These are phyloP conservation scores for Claviceps quebecensis DNA, from an alignment of 2,329 filamentous ascomycete species.

Conservation along the genomic window DNA sequence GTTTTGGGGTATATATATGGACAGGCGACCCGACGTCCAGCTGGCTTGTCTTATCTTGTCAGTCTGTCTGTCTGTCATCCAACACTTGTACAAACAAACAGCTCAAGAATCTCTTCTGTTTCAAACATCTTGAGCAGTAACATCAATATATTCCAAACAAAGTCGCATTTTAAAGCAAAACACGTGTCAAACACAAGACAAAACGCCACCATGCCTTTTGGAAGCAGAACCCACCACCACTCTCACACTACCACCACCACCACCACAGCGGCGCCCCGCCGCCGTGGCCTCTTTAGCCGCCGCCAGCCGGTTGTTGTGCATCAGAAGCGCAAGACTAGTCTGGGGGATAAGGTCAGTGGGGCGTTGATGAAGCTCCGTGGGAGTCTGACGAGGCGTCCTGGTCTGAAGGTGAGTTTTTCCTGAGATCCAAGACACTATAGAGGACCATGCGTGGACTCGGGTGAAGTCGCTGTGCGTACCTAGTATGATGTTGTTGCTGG, in stretches of 20 bases:
- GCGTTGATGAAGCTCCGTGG: slow-evolving; percentile 63
- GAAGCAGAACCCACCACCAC: slow-evolving; percentile 13
- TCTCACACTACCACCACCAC: slow-evolving; percentile 19
- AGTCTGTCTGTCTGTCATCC: too few species aligned
- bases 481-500: too few species aligned
- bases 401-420: slow-evolving; percentile 44
- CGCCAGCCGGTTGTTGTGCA: slow-evolving; percentile 34
- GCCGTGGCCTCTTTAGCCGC: slow-evolving; percentile 27
- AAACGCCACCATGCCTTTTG: slow-evolving; percentile 11
- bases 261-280: slow-evolving; percentile 26
- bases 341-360: slow-evolving; percentile 69
- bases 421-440: neutral
- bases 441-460: too few species aligned
- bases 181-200: neutral
- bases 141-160: neutral
- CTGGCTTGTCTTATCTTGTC: too few species aligned
- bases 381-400: slow-evolving; percentile 51
- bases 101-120: too few species aligned
- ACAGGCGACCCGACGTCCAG: too few species aligned
- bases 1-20: too few species aligned
- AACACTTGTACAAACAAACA: too few species aligned
- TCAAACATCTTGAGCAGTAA: neutral
- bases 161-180: too few species aligned
- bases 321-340: slow-evolving; percentile 50
- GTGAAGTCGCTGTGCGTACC: too few species aligned